Conservation (phyloP, 257 asterid genomes). For the Solanum rostratum region DNA sequence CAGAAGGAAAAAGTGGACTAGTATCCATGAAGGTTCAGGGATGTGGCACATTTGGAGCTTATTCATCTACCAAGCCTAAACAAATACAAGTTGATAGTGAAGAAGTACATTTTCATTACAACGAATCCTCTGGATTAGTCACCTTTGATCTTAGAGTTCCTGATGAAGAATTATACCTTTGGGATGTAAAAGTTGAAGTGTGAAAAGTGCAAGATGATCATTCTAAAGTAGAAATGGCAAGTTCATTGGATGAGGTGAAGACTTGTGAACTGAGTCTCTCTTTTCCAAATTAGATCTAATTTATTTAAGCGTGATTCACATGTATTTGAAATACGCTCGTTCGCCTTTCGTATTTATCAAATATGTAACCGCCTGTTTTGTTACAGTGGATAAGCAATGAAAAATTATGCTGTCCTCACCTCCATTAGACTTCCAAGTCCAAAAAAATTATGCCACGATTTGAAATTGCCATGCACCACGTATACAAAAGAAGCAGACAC, state of each 20-base stretch:
- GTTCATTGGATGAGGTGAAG: not conserved
- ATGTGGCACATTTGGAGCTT: constrained; percentile 65
- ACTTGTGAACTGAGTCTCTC: not conserved
- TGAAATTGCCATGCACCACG: not conserved
- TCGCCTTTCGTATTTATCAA: not conserved
- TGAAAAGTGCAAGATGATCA: constrained; percentile 10
- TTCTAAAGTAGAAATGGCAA: not conserved
- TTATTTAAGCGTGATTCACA: too few relatives aligned
- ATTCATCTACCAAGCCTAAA: constrained; percentile 51
- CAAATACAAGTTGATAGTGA: constrained; percentile 32
- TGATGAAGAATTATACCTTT: constrained; percentile 43
- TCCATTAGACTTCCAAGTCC: not conserved
- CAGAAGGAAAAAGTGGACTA: constrained; percentile 16
- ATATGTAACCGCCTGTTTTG: not conserved
- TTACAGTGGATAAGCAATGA: not conserved
- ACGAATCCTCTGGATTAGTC: constrained; percentile 49
- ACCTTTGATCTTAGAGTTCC: constrained; percentile 28
- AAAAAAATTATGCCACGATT: not conserved
- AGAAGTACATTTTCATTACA: constrained; percentile 45
- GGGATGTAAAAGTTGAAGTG: constrained; percentile 48
- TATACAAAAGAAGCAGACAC: not conserved
- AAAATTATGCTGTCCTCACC: not conserved
- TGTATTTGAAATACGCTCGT: too few relatives aligned
- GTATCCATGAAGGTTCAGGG: constrained; percentile 48
- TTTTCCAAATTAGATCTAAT: too few relatives aligned